A percentile compares a stretch with the other conserved stretches of the same genome.
These are phyloP conservation scores for Phytopythium litorale DNA, from an alignment of 352 stramenopile species.

Conservation along the genomic window DNA sequence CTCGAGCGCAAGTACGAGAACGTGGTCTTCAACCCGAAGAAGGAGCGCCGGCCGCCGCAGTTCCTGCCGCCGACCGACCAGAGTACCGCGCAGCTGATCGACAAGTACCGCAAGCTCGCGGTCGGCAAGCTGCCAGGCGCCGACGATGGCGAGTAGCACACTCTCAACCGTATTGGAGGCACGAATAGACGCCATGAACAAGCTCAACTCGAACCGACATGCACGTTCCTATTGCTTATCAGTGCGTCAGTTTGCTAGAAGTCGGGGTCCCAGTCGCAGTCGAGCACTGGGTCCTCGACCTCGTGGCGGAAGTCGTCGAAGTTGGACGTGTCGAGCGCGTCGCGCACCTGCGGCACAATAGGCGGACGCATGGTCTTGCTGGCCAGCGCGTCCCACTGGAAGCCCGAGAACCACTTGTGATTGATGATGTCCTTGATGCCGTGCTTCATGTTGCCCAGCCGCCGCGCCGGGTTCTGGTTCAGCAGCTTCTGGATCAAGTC, in stretches of 20 bases:
- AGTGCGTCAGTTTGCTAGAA: conserved; percentile 20
- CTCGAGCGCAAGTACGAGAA: conserved; percentile 51
- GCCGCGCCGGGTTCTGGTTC: conserved; percentile 62
- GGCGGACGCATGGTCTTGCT: conserved; percentile 64
- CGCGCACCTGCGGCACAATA: conserved; percentile 65
- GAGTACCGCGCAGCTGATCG: conserved; percentile 65
- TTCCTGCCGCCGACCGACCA: conserved; percentile 53
- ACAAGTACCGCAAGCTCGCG: conserved; percentile 81
- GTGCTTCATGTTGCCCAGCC: conserved; percentile 81
- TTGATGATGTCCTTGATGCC: conserved; percentile 85
- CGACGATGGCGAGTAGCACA: not conserved
- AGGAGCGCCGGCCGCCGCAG: conserved; percentile 38
- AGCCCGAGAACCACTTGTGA: conserved; percentile 76
- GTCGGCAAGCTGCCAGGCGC: conserved; percentile 51
- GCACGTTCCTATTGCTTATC: not conserved
- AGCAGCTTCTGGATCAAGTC: conserved; percentile 90
- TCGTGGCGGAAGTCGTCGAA: conserved; percentile 78
- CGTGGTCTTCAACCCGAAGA: conserved; percentile 46
- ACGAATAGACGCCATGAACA: not conserved
- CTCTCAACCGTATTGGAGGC: not conserved
- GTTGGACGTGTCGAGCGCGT: conserved; percentile 79
- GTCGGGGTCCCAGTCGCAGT: conserved; percentile 73
- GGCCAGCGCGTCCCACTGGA: conserved; percentile 61
- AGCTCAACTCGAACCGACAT: not conserved
- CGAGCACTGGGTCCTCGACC: conserved; percentile 47